phyloP scores from a whole-genome alignment of 257 asterid genomes.

The Scutellaria barbata region DNA sequence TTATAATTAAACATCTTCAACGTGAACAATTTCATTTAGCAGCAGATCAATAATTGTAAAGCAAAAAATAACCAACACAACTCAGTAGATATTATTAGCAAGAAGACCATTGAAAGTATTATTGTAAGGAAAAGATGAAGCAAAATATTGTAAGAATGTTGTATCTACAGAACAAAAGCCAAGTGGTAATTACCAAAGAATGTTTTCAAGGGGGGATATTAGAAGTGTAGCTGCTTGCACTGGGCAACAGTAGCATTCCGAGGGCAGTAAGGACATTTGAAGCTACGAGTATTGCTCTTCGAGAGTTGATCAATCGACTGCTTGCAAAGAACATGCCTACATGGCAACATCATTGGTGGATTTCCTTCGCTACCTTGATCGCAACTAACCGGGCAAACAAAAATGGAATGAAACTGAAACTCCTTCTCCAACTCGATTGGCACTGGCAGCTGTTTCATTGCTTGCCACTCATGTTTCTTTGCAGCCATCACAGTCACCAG shows the following conservation, averaged over 20 bases:
- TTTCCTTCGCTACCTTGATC: constrained; percentile 55
- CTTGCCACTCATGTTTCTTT: constrained; percentile 59
- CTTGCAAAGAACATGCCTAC: constrained; percentile 74
- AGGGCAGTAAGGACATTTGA: constrained; percentile 61
- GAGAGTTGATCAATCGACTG: constrained; percentile 52
- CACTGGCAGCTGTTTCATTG: constrained; percentile 57
- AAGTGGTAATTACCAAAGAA: background rate
- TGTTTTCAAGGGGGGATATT: background rate
- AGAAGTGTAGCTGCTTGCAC: constrained; percentile 40
- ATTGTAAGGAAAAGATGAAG: background rate
- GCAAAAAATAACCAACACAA: background rate
- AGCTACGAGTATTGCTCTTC: constrained; percentile 43
- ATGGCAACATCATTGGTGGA: constrained; percentile 69
- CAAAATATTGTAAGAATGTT: background rate
- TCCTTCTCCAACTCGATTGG: constrained; percentile 62
- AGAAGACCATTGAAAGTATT: background rate
- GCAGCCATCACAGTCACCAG: constrained; percentile 58
- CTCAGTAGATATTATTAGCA: background rate
- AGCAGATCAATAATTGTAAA: background rate
- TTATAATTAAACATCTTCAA: no score
- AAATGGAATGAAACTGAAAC: constrained; percentile 64
- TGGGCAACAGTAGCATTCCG: background rate
- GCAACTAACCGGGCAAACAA: constrained; percentile 69
- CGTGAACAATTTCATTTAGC: background rate
- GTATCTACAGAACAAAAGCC: constrained; percentile 14